phyloP scores from a whole-genome alignment of 768 basidiomycete species.

The Xerocomus brunneocitrinus region DNA sequence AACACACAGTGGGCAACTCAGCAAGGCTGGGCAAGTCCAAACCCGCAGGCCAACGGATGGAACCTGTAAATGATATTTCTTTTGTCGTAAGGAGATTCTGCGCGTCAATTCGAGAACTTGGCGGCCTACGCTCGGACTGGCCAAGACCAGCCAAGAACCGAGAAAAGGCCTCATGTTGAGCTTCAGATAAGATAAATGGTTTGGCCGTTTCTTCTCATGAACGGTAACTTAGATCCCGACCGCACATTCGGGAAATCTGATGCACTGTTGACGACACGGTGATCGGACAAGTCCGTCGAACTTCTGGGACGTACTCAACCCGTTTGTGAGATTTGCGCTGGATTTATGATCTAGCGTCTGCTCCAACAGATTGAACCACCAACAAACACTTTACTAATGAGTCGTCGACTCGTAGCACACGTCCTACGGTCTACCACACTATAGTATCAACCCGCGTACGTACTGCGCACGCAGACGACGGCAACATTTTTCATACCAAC shows the following conservation, averaged over 20 bases:
- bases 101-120: neutral
- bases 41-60: slow-evolving; percentile 52
- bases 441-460: neutral
- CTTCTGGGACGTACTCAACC: neutral
- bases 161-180: neutral
- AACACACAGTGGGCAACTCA: slow-evolving; percentile 25
- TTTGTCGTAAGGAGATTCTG: neutral
- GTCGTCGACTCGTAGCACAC: neutral
- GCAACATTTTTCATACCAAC: neutral
- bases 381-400: neutral
- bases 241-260: neutral
- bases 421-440: neutral
- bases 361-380: neutral
- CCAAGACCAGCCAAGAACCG: neutral
- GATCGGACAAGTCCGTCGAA: neutral
- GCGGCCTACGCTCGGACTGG: neutral
- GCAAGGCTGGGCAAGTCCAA: slow-evolving; percentile 49
- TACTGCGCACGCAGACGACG: neutral
- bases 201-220: neutral
- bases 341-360: neutral
- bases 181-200: neutral
- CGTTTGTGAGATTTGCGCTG: neutral
- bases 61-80: slow-evolving; percentile 26
- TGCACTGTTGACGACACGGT: neutral
- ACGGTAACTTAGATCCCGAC: neutral